A percentile compares a stretch with the other conserved stretches of the same genome.
phyloP scores from a whole-genome alignment of 1,139 yeast genomes.

The Pichia kudriavzevii region DNA sequence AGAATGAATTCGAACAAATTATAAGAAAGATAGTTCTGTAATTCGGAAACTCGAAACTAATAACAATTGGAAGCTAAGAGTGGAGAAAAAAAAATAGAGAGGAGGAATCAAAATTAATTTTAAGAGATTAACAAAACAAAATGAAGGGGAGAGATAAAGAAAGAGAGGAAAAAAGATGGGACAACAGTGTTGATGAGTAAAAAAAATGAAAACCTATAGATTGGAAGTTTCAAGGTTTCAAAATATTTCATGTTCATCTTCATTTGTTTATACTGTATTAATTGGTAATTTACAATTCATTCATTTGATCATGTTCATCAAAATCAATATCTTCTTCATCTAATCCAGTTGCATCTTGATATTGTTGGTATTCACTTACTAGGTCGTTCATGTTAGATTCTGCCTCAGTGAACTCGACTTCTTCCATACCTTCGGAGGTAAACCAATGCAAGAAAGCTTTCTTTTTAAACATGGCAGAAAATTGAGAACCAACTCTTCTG shows the following conservation, averaged over 20 bases:
- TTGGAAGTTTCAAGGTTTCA: too few species aligned
- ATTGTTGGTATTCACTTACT: slow-evolving; percentile 86
- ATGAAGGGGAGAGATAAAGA: not conserved
- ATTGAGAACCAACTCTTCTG: slow-evolving; percentile 84
- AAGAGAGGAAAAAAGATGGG: slow-evolving; percentile 3
- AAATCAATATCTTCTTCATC: slow-evolving; percentile 68
- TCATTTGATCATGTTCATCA: slow-evolving; percentile 56
- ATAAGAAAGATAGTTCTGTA: too few species aligned
- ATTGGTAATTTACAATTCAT: slow-evolving; percentile 32
- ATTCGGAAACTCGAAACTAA: too few species aligned
- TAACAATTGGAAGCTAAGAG: too few species aligned
- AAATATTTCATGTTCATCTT: too few species aligned
- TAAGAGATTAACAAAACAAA: not conserved
- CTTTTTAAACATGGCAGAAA: slow-evolving; percentile 87
- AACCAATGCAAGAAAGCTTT: slow-evolving; percentile 96
- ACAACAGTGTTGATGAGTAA: slow-evolving; percentile 9
- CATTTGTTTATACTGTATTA: too few species aligned
- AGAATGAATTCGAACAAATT: too few species aligned
- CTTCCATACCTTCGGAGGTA: slow-evolving; percentile 93
- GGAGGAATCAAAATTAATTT: slow-evolving; percentile 4
- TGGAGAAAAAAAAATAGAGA: slow-evolving; percentile 5
- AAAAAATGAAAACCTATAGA: slow-evolving; percentile 1
- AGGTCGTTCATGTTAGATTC: slow-evolving; percentile 78
- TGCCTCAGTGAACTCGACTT: slow-evolving; percentile 87
- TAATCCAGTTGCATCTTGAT: slow-evolving; percentile 74